Base-by-base conservation (phyloP, 2,329 filamentous ascomycete genomes). In the Fusarium piperis region DNA sequence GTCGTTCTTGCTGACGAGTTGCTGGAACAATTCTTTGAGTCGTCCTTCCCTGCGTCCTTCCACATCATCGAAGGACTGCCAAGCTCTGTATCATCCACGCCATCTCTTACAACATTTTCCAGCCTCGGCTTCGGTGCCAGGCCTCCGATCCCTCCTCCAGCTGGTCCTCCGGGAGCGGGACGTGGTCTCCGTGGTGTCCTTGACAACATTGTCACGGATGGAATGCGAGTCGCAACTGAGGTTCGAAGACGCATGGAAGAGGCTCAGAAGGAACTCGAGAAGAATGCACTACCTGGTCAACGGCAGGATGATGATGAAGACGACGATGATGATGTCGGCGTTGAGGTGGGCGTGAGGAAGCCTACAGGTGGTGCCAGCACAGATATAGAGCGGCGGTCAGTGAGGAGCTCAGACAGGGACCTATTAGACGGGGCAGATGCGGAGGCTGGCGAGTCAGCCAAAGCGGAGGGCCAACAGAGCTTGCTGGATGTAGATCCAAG, bases 181-280 rank as follows among this genome's bases (percentile, higher is more conserved):
- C 89, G 95, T 72, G 94, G 96, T 23, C 87, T 99, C 2, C 89
- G 96, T 44, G 96, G 96, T 20, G 96, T 99, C 65, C 85, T 99
- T 39, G 96, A 99, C 83, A 97, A 97, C 76, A 98, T 99, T 76
- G 96, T 98, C 71, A 97, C 93, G 2, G 96, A 99, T 79, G 96
- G 96, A 44, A 98, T 98, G 91, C 92, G 95, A 35, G 95, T 98
- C 65, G 96, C 96, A 0, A 93, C 92, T 1, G 96, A 99, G 80
- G 95, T 99, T 58, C 88, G 93, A 73, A 90, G 95, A 76, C 88
- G 95, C 48, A 97, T 98, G 92, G 95, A 99, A 70, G 96, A 99
- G 79, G 95, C 95, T 4, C 95, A 98, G 81, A 91, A 91, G 74
- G 95, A 98, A 78, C 84, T 98, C 72, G 95, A 98, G 81, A 92